Percentiles rank a stretch among this genome's conserved stretches.
These are phyloP conservation scores for Nicotiana knightiana DNA, from an alignment of 257 asterid genomes.

Conservation along the genomic window DNA sequence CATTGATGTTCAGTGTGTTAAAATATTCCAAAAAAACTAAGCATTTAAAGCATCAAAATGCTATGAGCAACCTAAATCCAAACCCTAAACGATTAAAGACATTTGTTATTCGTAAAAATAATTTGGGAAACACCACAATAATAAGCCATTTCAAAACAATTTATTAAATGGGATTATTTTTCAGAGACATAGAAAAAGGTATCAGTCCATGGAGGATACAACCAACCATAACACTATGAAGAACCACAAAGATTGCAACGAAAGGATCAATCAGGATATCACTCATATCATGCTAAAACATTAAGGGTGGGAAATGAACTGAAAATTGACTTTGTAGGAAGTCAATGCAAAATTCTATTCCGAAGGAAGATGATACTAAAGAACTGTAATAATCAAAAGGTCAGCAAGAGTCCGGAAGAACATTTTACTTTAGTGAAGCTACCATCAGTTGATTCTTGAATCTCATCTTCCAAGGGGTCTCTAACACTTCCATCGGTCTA, in stretches of 20 bases:
- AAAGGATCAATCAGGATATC: not conserved
- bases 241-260: not conserved
- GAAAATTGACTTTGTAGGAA: not conserved
- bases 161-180: not conserved
- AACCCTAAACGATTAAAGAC: not conserved
- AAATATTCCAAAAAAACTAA: not conserved
- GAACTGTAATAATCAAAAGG: not conserved
- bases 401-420: not conserved
- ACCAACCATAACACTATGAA: not conserved
- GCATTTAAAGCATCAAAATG: not conserved
- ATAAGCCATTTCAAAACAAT: not conserved
- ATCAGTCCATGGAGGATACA: not conserved
- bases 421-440: constrained; percentile 60
- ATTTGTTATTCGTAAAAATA: not conserved
- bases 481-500: constrained; percentile 64
- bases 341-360: not conserved
- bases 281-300: not conserved
- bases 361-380: not conserved
- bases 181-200: not conserved
- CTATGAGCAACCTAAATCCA: not conserved
- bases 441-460: constrained; percentile 34
- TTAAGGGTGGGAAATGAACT: not conserved
- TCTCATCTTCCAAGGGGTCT: constrained; percentile 44
- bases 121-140: not conserved
- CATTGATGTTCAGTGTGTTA: not conserved